A percentile compares a stretch with the other conserved stretches of the same genome.
These are phyloP conservation scores for Eimeria brunetti DNA, from an alignment of 169 alveolate genomes.

Conservation along the genomic window DNA sequence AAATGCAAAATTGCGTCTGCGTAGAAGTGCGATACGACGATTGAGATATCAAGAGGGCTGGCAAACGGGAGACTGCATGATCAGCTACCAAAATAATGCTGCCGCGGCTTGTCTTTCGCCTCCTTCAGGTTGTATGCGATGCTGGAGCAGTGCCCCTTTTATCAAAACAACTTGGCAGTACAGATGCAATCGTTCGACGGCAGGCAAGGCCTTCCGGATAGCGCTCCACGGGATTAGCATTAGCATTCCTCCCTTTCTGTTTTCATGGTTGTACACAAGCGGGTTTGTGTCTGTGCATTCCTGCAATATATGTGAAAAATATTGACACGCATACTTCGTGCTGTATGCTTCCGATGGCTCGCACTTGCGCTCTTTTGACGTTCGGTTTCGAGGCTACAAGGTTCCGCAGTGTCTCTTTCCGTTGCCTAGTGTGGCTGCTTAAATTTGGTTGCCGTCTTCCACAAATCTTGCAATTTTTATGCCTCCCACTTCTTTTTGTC, in stretches of 20 bases:
- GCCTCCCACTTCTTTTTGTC: background rate
- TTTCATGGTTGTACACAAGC: background rate
- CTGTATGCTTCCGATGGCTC: background rate
- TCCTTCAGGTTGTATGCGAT: conserved; percentile 71
- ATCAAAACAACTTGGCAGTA: conserved; percentile 89
- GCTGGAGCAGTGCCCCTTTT: conserved; percentile 86
- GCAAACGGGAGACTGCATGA: background rate
- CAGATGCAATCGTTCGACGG: conserved; percentile 94
- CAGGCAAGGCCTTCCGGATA: conserved; percentile 79
- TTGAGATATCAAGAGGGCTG: background rate
- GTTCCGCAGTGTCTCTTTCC: background rate
- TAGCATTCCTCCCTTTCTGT: no score
- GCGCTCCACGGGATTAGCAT: background rate
- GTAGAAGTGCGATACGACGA: background rate
- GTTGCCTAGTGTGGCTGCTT: background rate
- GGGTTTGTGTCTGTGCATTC: background rate
- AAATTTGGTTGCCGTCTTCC: no score
- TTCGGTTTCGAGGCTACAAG: background rate
- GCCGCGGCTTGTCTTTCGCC: background rate
- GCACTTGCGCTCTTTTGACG: background rate
- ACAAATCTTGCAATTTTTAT: background rate
- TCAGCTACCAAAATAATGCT: background rate
- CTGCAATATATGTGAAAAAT: background rate
- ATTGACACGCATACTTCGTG: background rate
- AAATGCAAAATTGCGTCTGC: background rate